Evolutionary conservation across 495 filamentous ascomycete species (phyloP).

Genomic region (Aspergillus biplanus): DNA sequence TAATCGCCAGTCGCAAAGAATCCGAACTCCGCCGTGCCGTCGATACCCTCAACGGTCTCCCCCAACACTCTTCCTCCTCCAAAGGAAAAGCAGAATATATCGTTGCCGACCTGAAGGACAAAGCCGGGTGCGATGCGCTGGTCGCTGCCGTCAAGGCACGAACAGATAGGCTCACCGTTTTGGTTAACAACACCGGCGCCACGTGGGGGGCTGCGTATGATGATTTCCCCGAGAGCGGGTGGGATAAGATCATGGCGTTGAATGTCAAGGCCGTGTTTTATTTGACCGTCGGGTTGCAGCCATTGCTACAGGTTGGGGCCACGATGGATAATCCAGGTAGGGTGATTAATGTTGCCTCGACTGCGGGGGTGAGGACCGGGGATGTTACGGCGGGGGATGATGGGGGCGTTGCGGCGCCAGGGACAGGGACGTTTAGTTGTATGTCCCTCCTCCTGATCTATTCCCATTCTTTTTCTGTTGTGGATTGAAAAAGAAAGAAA

Average conservation of each 20-base stretch:
- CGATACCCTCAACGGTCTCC: not conserved
- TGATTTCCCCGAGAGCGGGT: not conserved
- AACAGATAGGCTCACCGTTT: not conserved
- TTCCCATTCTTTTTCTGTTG: not conserved
- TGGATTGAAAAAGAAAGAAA: not conserved
- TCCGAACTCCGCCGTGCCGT: not conserved
- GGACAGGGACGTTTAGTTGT: not conserved
- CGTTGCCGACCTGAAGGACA: not conserved
- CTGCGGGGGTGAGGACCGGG: not conserved
- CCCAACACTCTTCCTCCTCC: no score
- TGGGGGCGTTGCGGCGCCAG: not conserved
- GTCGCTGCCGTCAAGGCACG: not conserved
- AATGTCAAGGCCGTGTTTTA: not conserved
- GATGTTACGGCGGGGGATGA: not conserved
- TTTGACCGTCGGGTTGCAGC: not conserved
- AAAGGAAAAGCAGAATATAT: not conserved
- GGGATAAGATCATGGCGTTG: not conserved
- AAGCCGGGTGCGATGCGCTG: not conserved
- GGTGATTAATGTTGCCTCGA: not conserved
- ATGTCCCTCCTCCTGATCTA: not conserved
- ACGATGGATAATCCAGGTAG: not conserved
- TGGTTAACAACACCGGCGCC: not conserved
- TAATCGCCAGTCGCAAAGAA: not conserved
- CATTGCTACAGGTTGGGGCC: not conserved
- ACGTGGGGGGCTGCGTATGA: not conserved